Base-by-base conservation (phyloP, 1,284 basidiomycete genomes). In the Ceratobasidium sp. region DNA sequence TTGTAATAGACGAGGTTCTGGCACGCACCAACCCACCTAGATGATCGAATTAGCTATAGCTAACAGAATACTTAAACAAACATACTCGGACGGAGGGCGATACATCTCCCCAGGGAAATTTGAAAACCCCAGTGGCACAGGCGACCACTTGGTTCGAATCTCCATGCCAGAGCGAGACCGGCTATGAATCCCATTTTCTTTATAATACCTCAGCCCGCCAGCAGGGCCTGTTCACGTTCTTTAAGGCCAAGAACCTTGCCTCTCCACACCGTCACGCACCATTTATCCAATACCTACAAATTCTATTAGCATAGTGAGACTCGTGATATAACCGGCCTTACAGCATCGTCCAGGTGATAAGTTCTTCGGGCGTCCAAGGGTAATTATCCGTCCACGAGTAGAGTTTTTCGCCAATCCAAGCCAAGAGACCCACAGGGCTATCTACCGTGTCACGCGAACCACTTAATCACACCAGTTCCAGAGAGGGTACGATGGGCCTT, bases 391-490 rank as follows among this genome's bases (percentile, higher is more conserved):
- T 71, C 77, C 79, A 79, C 6, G 61, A 32, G 49, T 79, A 54
- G 13, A 77, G 66, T 44, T 80, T 80, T 68, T 80, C 78, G 7
- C 77, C 68, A 51, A 80, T 74, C 79, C 79, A 80, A 25, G 79
- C 77, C 49, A 80, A 64, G 5, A 80, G 69, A 11, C 77, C 79
- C 2, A 71, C 69, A 22, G 78, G 79, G 49, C 78, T 79, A 64
- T 78, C 78, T 78, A 52, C 8, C 37, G 8, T 37, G 8, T 37
- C 37, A 37, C 2, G 37, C 15, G 65, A 17, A 13, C 17, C 6
- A 19, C 22, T 56, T 57, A 62, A 1, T 4, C 6, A 19, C 2
- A 9, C 2, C 25, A 11, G 3, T 8, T n/a, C 11, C 61, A 37
- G 19, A 2, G 2, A 15, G 9, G 17, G 32, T 1, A 29, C 32